Percentiles rank a stretch among this genome's conserved stretches.
phyloP scores from a whole-genome alignment of 495 filamentous ascomycete species.

The Bacidia gigantensis region DNA sequence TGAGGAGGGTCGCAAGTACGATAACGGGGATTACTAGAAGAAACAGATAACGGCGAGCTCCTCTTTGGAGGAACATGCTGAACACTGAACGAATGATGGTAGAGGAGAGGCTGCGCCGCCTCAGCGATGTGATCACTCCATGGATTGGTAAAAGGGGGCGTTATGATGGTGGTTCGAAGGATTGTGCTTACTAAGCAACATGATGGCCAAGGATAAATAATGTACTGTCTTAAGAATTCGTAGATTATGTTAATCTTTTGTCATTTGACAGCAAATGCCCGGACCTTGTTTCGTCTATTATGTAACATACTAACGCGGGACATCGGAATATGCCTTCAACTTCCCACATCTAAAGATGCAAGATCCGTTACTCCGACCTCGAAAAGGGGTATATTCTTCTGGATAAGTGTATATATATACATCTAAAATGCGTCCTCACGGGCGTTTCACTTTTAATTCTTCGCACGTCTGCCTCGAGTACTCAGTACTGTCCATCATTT shows the following conservation, averaged over 20 bases:
- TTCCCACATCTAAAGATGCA: too few relatives aligned
- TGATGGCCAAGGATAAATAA: neutral
- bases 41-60: conserved; percentile 3
- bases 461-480: conserved; percentile 11
- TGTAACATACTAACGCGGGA: too few relatives aligned
- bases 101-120: neutral
- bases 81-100: neutral
- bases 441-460: neutral
- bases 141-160: neutral
- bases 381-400: too few relatives aligned
- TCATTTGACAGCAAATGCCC: too few relatives aligned
- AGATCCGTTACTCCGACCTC: too few relatives aligned
- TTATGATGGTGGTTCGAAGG: neutral
- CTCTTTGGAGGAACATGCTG: neutral
- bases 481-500: conserved; percentile 27
- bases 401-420: neutral
- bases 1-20: conserved; percentile 1
- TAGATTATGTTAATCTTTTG: too few relatives aligned
- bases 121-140: neutral
- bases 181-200: neutral
- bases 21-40: conserved; percentile 6
- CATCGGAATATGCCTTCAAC: too few relatives aligned
- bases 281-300: too few relatives aligned
- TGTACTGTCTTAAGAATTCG: too few relatives aligned
- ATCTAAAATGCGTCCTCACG: neutral